Base-by-base conservation (phyloP, 1,284 basidiomycete species). In the Inonotus obliquus region DNA sequence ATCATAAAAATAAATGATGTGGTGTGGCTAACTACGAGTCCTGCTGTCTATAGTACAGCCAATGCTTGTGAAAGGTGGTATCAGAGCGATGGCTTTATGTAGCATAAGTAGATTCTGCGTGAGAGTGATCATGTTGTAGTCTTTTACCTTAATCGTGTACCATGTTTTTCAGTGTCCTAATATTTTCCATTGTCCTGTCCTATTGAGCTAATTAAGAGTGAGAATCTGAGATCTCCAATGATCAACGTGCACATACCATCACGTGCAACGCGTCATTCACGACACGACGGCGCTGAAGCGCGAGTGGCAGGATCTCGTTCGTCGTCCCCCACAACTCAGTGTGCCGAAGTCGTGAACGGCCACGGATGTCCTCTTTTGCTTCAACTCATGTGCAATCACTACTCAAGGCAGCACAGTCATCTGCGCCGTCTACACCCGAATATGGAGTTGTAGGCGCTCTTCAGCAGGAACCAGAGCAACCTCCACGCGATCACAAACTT, bases 321-420 rank as follows among this genome's bases (percentile, higher is more conserved):
- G 32, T 32, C 32, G 32, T 32, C n/a, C 32, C 9, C 32, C 9
- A 9, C 32, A 4, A 4, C 41, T 44, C 4, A 44, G 41, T 44
- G 17, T 44, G 13, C 4, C 19, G 41, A 14, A 13, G 13, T 4
- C 6, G 3, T 13, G 32, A 32, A 32, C 9, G 9, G 32, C 35
- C 7, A 32, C 44, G 17, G 17, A 64, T 64, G 63, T 64, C 63
- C 21, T 57, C 63, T 19, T 64, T 64, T 45, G 54, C 60, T 17
- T 25, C 37, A 7, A 61, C 41, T 21, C 60, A 61, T 44, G 60
- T 61, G 35, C 60, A 56, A 6, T 61, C 63, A n/a, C 19, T 64
- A 38, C 23, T 63, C 7, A 19, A 19, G 23, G 39, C 53, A 19
- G 27, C 53, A 7, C 29, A 41, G 29, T 14, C 21, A 35, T 52